phyloP scores from a whole-genome alignment of 2,329 filamentous ascomycete species.

The Colletotrichum siamense region DNA sequence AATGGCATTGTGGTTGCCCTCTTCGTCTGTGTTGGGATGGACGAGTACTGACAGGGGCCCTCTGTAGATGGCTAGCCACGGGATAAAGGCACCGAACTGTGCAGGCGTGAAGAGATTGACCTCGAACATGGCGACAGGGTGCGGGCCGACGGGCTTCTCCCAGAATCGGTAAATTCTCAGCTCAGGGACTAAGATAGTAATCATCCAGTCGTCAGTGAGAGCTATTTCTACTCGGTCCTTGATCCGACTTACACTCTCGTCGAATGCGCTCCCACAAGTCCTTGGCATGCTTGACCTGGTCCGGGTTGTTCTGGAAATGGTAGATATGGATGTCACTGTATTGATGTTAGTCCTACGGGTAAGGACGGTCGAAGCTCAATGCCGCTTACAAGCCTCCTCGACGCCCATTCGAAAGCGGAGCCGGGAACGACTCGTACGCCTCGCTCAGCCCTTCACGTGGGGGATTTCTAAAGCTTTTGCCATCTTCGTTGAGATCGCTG shows the following conservation, averaged over 20 bases:
- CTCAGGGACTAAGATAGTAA: slow-evolving; percentile 71
- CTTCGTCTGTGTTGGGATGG: slow-evolving; percentile 78
- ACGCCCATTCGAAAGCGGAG: slow-evolving; percentile 68
- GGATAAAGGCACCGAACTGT: slow-evolving; percentile 88
- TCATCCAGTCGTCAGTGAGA: not conserved
- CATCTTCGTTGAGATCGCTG: slow-evolving; percentile 69
- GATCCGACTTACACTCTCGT: slow-evolving; percentile 70
- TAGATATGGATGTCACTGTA: slow-evolving; percentile 83
- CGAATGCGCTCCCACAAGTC: slow-evolving; percentile 81
- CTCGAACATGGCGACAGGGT: slow-evolving; percentile 89
- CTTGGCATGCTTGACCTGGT: slow-evolving; percentile 70
- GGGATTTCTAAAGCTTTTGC: slow-evolving; percentile 78
- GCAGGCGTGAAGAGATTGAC: slow-evolving; percentile 86
- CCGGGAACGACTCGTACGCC: slow-evolving; percentile 73
- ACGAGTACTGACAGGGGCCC: slow-evolving; percentile 80
- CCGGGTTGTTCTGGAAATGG: slow-evolving; percentile 69
- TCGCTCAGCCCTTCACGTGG: slow-evolving; percentile 64
- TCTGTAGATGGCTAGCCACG: slow-evolving; percentile 83
- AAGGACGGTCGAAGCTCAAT: not conserved
- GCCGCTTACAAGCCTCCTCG: slow-evolving; percentile 73
- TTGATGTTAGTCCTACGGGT: not conserved
- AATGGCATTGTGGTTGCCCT: slow-evolving; percentile 31
- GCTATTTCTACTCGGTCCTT: not conserved
- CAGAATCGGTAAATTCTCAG: slow-evolving; percentile 81
- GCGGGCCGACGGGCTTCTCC: slow-evolving; percentile 80